A percentile compares a stretch with the other conserved stretches of the same genome.
phyloP scores from a whole-genome alignment of 306 rosid genomes.

The Benincasa hispida region DNA sequence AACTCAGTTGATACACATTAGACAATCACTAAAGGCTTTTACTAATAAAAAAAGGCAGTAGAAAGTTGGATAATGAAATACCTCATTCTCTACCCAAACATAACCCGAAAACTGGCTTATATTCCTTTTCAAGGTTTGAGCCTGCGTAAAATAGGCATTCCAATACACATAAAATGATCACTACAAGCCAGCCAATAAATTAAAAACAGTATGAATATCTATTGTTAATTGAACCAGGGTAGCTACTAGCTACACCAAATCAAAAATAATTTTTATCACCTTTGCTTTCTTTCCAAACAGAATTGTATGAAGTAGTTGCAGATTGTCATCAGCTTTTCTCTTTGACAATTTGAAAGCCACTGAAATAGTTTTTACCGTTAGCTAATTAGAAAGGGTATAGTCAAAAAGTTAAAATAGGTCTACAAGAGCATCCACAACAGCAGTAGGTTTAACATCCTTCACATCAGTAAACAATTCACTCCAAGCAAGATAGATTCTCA shows the following conservation, averaged over 20 bases:
- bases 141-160: constrained; percentile 23
- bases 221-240: not conserved
- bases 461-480: not conserved
- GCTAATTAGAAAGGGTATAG: constrained; percentile 1
- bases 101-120: constrained; percentile 77
- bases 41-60: not conserved
- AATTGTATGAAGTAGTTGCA: constrained; percentile 66
- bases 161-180: not conserved
- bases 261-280: constrained; percentile 24
- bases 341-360: constrained; percentile 91
- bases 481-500: not conserved
- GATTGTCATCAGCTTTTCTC: constrained; percentile 86
- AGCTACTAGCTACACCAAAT: not conserved
- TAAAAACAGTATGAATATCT: not conserved
- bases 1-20: not conserved
- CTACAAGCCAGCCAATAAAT: not conserved
- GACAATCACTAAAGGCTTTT: not conserved
- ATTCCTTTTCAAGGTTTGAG: constrained; percentile 49
- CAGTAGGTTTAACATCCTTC: not conserved
- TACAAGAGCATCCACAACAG: not conserved
- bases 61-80: constrained; percentile 4
- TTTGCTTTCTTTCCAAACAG: constrained; percentile 82
- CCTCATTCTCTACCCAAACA: constrained; percentile 88
- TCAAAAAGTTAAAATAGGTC: not conserved
- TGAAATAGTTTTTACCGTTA: constrained; percentile 38